Evolutionary conservation across 2,329 filamentous ascomycete species (phyloP).

Genomic region (Erysiphe neolycopersici): DNA sequence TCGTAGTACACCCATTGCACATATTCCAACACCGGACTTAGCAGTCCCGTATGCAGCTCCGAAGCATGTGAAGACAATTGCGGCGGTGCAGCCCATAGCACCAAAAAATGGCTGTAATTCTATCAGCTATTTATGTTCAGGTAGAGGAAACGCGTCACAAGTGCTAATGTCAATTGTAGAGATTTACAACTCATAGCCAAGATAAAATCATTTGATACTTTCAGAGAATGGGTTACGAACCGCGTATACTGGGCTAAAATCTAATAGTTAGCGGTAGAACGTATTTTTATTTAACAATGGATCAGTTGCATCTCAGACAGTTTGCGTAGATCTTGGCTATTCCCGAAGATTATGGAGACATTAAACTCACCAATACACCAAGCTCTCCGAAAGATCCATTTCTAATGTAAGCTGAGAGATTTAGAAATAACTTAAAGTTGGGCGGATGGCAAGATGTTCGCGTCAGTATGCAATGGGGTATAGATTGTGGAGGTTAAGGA

Average conservation of each 20-base stretch:
- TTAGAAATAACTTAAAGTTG: too few relatives aligned
- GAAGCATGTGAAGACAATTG: conserved; percentile 90
- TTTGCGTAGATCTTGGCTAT: neutral
- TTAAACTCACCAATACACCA: conserved; percentile 36
- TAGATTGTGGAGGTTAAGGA: too few relatives aligned
- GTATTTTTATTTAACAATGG: neutral
- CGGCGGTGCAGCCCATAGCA: conserved; percentile 85
- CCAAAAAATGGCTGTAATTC: conserved; percentile 58
- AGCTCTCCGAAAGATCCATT: conserved; percentile 40
- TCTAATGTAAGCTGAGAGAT: conserved; percentile 12
- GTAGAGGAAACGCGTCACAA: neutral
- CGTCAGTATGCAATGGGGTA: too few relatives aligned
- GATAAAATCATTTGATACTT: neutral
- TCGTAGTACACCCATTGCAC: conserved; percentile 90
- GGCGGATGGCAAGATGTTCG: too few relatives aligned
- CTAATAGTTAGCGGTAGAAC: neutral
- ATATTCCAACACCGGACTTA: conserved; percentile 97
- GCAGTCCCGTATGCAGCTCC: conserved; percentile 96
- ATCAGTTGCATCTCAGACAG: neutral
- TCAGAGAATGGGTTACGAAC: conserved; percentile 35
- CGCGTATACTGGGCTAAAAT: conserved; percentile 76
- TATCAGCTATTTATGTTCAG: conserved; percentile 7
- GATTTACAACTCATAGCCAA: too few relatives aligned
- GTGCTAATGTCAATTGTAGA: too few relatives aligned
- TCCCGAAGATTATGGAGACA: neutral